Conservation (phyloP, 345 rosid genomes). For the Linum tenue region DNA sequence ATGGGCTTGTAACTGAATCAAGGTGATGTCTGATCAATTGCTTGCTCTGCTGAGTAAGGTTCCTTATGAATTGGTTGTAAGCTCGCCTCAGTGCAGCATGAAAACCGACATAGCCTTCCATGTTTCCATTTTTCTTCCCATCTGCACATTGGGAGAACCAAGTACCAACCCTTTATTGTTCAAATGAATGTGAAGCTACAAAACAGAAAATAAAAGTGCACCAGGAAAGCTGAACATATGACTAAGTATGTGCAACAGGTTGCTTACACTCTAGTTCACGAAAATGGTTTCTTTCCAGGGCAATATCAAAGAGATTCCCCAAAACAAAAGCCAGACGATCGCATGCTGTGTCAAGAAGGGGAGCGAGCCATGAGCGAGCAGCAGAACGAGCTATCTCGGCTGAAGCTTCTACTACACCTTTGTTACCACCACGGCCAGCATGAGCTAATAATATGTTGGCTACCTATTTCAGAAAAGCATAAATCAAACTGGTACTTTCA, state of each 20-base stretch:
- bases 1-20: constrained; percentile 91
- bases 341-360: constrained; percentile 91
- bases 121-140: constrained; percentile 51
- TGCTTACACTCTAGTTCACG: constrained; percentile 66
- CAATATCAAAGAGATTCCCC: constrained; percentile 78
- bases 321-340: constrained; percentile 86
- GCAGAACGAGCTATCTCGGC: constrained; percentile 96
- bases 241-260: constrained; percentile 2
- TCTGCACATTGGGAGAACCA: constrained; percentile 29
- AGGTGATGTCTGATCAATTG: constrained; percentile 85
- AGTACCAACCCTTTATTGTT: not conserved
- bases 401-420: constrained; percentile 87
- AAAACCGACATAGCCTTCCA: constrained; percentile 85
- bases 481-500: not conserved
- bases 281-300: constrained; percentile 63
- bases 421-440: constrained; percentile 85
- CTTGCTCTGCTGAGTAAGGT: constrained; percentile 81
- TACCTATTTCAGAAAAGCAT: constrained; percentile 41
- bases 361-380: constrained; percentile 95
- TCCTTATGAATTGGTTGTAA: constrained; percentile 59
- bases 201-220: not conserved
- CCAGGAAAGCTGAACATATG: not conserved
- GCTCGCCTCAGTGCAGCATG: constrained; percentile 79
- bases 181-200: not conserved
- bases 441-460: constrained; percentile 91